phyloP scores from a whole-genome alignment of 176 grass and related monocot species.

The Aegilops tauschii region DNA sequence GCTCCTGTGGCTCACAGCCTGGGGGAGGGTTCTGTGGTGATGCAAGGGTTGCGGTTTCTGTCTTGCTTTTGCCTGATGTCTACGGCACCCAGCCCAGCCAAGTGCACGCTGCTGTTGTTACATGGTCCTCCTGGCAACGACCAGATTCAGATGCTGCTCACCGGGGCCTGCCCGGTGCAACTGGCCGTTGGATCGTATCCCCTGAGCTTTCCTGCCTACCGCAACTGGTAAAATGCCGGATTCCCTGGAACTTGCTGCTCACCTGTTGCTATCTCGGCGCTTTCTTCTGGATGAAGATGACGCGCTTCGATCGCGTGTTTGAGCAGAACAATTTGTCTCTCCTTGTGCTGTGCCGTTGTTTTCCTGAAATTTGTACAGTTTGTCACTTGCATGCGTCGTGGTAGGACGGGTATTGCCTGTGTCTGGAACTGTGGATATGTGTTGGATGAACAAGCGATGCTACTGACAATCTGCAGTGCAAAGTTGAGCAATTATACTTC shows the following conservation, averaged over 20 bases:
- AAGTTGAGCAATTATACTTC: too few species aligned
- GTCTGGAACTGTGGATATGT: too few species aligned
- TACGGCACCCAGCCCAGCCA: not conserved
- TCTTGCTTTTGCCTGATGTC: conserved; percentile 29
- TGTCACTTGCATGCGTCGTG: too few species aligned
- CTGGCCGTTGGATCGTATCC: conserved; percentile 27
- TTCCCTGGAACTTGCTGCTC: not conserved
- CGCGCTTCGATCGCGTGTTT: too few species aligned
- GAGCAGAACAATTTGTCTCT: not conserved
- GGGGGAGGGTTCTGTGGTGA: not conserved
- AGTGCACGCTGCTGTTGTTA: conserved; percentile 16
- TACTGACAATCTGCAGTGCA: too few species aligned
- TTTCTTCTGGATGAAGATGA: not conserved
- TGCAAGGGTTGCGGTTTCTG: not conserved
- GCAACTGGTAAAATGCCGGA: not conserved
- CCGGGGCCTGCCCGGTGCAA: not conserved
- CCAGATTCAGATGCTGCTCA: conserved; percentile 12
- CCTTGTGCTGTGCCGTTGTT: not conserved
- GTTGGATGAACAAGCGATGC: too few species aligned
- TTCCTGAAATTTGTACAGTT: too few species aligned
- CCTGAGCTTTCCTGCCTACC: not conserved
- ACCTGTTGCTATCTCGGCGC: not conserved
- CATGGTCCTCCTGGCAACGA: conserved; percentile 32
- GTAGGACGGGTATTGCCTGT: too few species aligned
- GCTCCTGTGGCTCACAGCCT: conserved; percentile 28